A percentile compares a stretch with the other conserved stretches of the same genome.
These are phyloP conservation scores for Xeromyces bisporus DNA, from an alignment of 495 filamentous ascomycete species.

Conservation along the genomic window DNA sequence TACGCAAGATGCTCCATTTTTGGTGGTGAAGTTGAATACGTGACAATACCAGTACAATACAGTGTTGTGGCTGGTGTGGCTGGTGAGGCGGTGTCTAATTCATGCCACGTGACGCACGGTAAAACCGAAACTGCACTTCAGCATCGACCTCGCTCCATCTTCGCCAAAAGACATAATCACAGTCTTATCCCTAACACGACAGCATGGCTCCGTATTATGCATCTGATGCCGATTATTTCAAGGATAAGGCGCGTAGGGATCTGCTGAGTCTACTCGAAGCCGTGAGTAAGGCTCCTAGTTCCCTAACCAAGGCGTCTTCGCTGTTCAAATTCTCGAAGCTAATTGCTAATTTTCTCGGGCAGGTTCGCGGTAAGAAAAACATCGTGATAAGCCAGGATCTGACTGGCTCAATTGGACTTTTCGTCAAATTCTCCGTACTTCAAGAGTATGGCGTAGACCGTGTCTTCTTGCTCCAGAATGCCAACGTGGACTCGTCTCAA, in stretches of 20 bases:
- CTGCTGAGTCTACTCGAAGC: slow-evolving; percentile 75
- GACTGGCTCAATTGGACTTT: slow-evolving; percentile 72
- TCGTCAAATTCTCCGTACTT: slow-evolving; percentile 82
- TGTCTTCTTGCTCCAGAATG: slow-evolving; percentile 87
- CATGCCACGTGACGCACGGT: too few relatives aligned
- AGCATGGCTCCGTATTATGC: slow-evolving; percentile 50
- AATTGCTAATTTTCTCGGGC: slow-evolving; percentile 10
- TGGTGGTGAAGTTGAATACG: too few relatives aligned
- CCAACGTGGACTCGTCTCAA: slow-evolving; percentile 81
- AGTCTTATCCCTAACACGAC: too few relatives aligned
- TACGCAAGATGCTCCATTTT: too few relatives aligned
- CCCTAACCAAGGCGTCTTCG: too few relatives aligned
- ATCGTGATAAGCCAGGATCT: slow-evolving; percentile 82
- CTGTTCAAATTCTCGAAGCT: slow-evolving; percentile 3
- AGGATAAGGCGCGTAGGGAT: slow-evolving; percentile 70
- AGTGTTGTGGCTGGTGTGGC: slow-evolving; percentile 2
- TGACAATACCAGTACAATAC: slow-evolving; percentile 9
- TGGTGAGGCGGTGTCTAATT: too few relatives aligned
- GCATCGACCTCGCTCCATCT: too few relatives aligned
- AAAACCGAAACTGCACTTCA: too few relatives aligned
- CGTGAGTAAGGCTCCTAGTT: slow-evolving; percentile 47
- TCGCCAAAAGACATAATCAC: too few relatives aligned
- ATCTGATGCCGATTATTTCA: slow-evolving; percentile 66
- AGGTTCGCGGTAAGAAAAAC: slow-evolving; percentile 98
- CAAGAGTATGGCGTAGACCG: slow-evolving; percentile 95